Evolutionary conservation across 345 rosid species (phyloP), one percentile per base, ranked within the genome.

Genomic region (Trapa bicornis): DNA sequence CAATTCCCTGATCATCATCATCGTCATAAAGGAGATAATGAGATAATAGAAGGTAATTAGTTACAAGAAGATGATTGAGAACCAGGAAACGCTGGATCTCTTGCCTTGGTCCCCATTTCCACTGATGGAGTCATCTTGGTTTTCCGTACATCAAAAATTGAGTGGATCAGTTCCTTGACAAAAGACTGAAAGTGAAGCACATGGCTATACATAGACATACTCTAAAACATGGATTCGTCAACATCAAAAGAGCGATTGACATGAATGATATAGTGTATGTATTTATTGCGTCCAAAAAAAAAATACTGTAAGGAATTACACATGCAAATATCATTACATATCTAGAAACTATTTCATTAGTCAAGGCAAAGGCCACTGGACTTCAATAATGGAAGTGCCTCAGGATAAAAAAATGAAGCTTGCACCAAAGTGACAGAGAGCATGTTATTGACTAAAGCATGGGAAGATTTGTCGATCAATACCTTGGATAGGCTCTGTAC

Each of bases 401-500:
- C 5, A 22, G 29, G 56, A 15, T 50, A 4, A 50, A 50, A 15
- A 5, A 50, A 50, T 50, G 56, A 50, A 50, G 17, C 22, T 50
- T 16, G 17, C 17, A 29, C n/a, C 5, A 50, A 50, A 50, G 22
- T 10, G 22, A 50, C 16, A 15, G 22, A 8, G 12, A 58, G 35
- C 29, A 8, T 12, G 11, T 58, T 8, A 58, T 10, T 32, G 14
- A 9, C 63, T 54, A 54, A 32, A 58, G 9, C 63, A 58, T 6
- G 22, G 61, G 15, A 32, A 9, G 5, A 58, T 58, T 10, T 1
- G 43, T 41, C 43, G 7, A 41, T 41, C 43, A 41, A 8, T 45
- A 93, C 98, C 98, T 88, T 88, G 47, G 92, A 82, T 43, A 89
- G 80, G 67, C 79, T 84, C 70, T 79, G 86, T 41, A 88, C 61